A percentile compares a stretch with the other conserved stretches of the same genome.
These are phyloP conservation scores for Spiromastix sp. DNA, from an alignment of 2,329 filamentous ascomycete genomes.

Conservation along the genomic window DNA sequence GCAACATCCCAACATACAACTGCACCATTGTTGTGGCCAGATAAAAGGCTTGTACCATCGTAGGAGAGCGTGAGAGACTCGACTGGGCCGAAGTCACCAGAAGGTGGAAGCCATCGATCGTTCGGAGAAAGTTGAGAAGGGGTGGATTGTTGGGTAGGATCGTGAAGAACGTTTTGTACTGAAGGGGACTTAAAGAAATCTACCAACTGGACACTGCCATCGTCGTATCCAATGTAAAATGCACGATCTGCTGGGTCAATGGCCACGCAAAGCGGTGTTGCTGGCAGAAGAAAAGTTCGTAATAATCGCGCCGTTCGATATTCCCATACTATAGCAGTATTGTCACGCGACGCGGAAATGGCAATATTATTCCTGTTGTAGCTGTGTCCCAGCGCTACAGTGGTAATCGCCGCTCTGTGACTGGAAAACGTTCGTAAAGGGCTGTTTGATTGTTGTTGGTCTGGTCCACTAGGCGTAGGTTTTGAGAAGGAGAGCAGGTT, in stretches of 20 bases:
- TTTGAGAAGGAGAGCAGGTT: conserved; percentile 56
- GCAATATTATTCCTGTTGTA: conserved; percentile 67
- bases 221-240: conserved; percentile 69
- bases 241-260: conserved; percentile 78
- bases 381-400: conserved; percentile 53
- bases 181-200: conserved; percentile 55
- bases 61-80: conserved; percentile 65
- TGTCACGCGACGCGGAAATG: conserved; percentile 74
- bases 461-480: conserved; percentile 30
- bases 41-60: conserved; percentile 69
- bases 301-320: conserved; percentile 67
- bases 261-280: conserved; percentile 59
- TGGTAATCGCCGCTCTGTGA: conserved; percentile 47
- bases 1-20: conserved; percentile 72
- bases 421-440: conserved; percentile 65
- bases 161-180: conserved; percentile 27
- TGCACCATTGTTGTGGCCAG: conserved; percentile 71
- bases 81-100: conserved; percentile 54
- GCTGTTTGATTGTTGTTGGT: conserved; percentile 41
- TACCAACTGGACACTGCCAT: conserved; percentile 68
- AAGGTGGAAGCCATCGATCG: conserved; percentile 41
- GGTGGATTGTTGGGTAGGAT: conserved; percentile 26
- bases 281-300: conserved; percentile 70
- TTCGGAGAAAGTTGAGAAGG: conserved; percentile 30
- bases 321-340: conserved; percentile 88